Base-by-base conservation (phyloP, 345 rosid species). In the Eucalyptus tenuipes region DNA sequence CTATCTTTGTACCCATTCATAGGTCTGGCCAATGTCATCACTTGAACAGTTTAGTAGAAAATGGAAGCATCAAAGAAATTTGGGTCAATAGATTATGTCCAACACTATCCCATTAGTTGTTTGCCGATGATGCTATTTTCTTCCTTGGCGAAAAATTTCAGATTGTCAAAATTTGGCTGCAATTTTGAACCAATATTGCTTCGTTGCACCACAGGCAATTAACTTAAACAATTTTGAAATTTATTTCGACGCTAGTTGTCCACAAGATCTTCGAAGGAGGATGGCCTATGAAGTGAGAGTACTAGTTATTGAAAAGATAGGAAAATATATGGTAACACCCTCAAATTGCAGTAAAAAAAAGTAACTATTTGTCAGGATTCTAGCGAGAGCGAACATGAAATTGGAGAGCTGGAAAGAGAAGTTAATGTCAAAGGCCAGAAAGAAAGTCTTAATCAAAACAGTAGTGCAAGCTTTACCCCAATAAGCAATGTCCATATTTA, bases 141-240 rank as follows among this genome's bases (percentile, higher is more conserved):
- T 61, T 61, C 2, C 16, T 61, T 61, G 8, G 29, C 8, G 8
- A 13, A 27, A 27, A 61, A 13, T 13, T 61, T 27, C 17, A 13
- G 68, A 59, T 13, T 61, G 68, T 13, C 68, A 29, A 61, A 27
- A 27, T 61, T 27, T 61, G 68, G 33, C 1, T 13, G 8, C 31
- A 13, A 27, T 29, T 27, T 27, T 61, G 16, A 27, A 29, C 68
- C 8, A 13, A 61, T 13, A 61, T 27, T 12, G 17, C 17, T 61
- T 27, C 2, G 0, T 16, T 27, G 5, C 68, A 13, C 15, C 31
- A 27, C 3, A 29, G 4, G 33, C 1, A 0, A 27, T 61, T 27
- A 27, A 61, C 31, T 27, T 61, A 12, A 61, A 61, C 16, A 29
- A 61, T 29, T 61, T 13, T 27, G 17, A 29, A 27, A 27, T 61